Conservation (phyloP, 495 filamentous ascomycete species). For the Neurospora pannonica region DNA sequence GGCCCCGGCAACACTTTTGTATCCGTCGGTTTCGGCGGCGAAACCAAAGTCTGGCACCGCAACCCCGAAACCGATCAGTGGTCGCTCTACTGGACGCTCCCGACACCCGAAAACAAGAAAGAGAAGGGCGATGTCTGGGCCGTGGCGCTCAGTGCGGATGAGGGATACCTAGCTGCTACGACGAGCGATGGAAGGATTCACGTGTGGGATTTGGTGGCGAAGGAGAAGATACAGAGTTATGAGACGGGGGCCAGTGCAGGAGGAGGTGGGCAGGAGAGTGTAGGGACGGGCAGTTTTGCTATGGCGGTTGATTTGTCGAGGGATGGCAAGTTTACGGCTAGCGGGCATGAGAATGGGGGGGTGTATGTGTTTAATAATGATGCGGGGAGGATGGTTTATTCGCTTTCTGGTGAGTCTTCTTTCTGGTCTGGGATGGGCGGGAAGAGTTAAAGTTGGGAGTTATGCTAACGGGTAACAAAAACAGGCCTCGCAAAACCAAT, state of each 20-base stretch:
- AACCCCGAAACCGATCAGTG: constrained; percentile 41
- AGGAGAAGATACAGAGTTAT: constrained; percentile 55
- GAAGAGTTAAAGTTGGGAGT: too few species aligned
- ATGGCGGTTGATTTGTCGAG: constrained; percentile 69
- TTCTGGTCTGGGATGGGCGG: too few species aligned
- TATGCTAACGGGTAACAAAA: background rate
- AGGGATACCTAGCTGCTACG: constrained; percentile 70
- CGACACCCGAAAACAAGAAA: constrained; percentile 18
- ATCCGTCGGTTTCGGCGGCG: constrained; percentile 79
- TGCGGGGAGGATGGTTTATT: constrained; percentile 75
- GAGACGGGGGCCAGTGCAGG: constrained; percentile 70
- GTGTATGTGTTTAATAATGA: constrained; percentile 93
- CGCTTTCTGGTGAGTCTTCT: constrained; percentile 49
- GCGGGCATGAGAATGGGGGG: constrained; percentile 86
- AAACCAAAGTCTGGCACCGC: constrained; percentile 68
- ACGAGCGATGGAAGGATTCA: constrained; percentile 77
- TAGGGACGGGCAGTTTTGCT: constrained; percentile 50
- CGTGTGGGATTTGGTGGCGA: constrained; percentile 63
- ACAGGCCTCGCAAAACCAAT: constrained; percentile 81
- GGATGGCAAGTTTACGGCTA: constrained; percentile 79
- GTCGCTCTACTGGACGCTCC: constrained; percentile 30
- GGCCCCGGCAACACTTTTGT: constrained; percentile 58
- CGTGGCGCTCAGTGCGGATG: constrained; percentile 70
- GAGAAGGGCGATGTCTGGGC: constrained; percentile 72
- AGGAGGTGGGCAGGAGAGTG: background rate